These are phyloP conservation scores for Rubus parviflorus DNA, from an alignment of 306 rosid genomes.

Conservation along the genomic window DNA sequence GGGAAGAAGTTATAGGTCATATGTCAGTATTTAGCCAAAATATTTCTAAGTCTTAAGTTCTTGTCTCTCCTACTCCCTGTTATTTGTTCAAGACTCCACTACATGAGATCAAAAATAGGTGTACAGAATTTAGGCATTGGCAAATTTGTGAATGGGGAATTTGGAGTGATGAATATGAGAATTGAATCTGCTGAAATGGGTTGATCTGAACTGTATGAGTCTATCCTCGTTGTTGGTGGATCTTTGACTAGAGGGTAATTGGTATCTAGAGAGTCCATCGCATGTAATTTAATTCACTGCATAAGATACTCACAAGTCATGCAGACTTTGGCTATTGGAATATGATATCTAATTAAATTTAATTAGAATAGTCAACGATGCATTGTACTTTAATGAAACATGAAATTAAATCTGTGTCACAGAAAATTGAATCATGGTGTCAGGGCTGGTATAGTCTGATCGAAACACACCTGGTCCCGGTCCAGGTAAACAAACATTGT, in stretches of 20 bases:
- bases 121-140: background rate
- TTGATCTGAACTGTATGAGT: constrained; percentile 1
- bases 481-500: background rate
- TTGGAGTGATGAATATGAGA: background rate
- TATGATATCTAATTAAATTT: background rate
- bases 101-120: background rate
- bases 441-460: background rate
- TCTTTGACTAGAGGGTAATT: background rate
- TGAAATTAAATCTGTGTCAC: background rate
- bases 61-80: background rate
- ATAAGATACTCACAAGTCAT: background rate
- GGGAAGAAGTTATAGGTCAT: background rate
- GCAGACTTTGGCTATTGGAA: background rate
- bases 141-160: background rate
- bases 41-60: background rate
- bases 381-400: background rate
- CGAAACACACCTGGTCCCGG: background rate
- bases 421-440: background rate
- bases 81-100: background rate
- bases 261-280: background rate
- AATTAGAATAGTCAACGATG: background rate
- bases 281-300: background rate
- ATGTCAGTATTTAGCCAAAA: background rate
- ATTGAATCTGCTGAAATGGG: background rate
- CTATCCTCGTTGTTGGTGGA: background rate